Evolutionary conservation across 139 green algal species (phyloP), one percentile per base, ranked within the genome.

Genomic region (Asterochloris erici): DNA sequence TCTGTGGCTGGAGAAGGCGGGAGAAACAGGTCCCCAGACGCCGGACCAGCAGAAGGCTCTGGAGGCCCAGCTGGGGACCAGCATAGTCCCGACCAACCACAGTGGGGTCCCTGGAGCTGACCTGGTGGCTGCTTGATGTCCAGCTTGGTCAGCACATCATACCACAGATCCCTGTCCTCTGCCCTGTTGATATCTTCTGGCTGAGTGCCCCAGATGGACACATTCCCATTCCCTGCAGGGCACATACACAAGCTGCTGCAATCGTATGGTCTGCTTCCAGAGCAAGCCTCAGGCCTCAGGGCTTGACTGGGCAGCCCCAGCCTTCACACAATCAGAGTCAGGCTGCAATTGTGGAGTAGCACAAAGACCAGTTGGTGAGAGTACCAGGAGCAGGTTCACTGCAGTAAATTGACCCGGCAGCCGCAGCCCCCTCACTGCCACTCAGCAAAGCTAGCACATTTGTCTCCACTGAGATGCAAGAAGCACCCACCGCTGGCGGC

Each of bases 181-280:
- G 97, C 97, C 83, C 94, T 94, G 83, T 99, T 96, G 78, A 99
- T 99, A 29, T 89, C 91, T 26, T 98, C 91, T 10, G 97, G 97
- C 63, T 91, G 92, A 6, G 97, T 99, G 81, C 97, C 97, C 96
- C 97, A 99, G 73, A 99, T 96, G 9, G 73, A 68, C 68, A 98
- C 95, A 75, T 94, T 90, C 84, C 96, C 97, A 17, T 94, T 89
- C 70, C 96, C 95, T 90, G 81, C 78, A 61, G 9, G 14, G 63
- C 69, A 27, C 60, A 71, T 12, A 26, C 76, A 69, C 21, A 54
- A 54, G 38, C 38, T 54, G 38, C 38, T 54, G 2, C 38, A 10
- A 54, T 54, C 2, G 38, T 10, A 54, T 6, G 38, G 2, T 54
- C 38, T 54, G 38, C 6, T 54, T 54, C 38, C 38, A 54, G 2